Conservation (phyloP, 2,329 filamentous ascomycete species). For the Fonsecaea pugnacius region DNA sequence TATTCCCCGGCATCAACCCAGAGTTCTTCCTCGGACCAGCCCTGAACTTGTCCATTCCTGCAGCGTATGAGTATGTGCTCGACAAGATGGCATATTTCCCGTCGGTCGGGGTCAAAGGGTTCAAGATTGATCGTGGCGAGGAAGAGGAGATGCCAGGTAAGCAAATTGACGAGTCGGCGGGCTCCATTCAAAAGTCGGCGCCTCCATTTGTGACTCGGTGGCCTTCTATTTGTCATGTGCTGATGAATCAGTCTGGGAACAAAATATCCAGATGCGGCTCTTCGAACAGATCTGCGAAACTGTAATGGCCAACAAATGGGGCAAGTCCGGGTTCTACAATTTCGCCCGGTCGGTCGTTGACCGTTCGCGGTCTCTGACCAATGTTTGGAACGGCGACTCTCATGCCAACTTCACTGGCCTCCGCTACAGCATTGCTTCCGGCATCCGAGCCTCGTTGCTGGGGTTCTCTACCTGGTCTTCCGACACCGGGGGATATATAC, state of each 20-base stretch:
- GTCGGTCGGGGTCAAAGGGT: slow-evolving; percentile 10
- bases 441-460: slow-evolving; percentile 9
- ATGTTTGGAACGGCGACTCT: slow-evolving; percentile 15
- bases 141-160: slow-evolving; percentile 15
- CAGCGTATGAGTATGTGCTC: slow-evolving; percentile 11
- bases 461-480: slow-evolving; percentile 17
- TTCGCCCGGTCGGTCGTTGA: slow-evolving; percentile 9
- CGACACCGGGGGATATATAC: slow-evolving; percentile 11
- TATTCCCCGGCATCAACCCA: slow-evolving; percentile 7
- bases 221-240: background rate
- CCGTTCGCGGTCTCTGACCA: slow-evolving; percentile 9
- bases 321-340: slow-evolving; percentile 14
- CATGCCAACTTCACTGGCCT: slow-evolving; percentile 16
- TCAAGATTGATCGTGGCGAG: slow-evolving; percentile 12
- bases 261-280: slow-evolving; percentile 14
- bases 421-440: slow-evolving; percentile 11
- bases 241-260: slow-evolving; percentile 9
- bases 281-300: slow-evolving; percentile 15
- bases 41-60: slow-evolving; percentile 13
- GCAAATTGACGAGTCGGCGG: background rate
- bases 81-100: slow-evolving; percentile 10
- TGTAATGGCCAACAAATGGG: slow-evolving; percentile 12
- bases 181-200: too few species aligned
- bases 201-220: too few species aligned
- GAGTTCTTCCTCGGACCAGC: slow-evolving; percentile 15